These are phyloP conservation scores for Allantophomopsis cytisporea DNA, from an alignment of 2,329 filamentous ascomycete genomes.

Conservation along the genomic window DNA sequence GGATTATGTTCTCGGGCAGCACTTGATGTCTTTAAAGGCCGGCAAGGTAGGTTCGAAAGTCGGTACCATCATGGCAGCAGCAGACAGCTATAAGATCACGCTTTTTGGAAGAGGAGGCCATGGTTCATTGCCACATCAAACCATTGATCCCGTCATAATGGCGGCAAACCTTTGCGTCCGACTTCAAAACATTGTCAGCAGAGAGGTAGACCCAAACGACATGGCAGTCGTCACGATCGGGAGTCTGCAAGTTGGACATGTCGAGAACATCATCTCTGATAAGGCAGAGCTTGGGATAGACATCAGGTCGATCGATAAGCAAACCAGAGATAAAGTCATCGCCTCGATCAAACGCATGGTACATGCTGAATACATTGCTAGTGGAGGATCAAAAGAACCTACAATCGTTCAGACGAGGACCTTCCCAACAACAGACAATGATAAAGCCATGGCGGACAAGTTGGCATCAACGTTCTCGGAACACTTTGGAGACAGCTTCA, in stretches of 20 bases:
- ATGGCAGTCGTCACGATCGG: constrained; percentile 28
- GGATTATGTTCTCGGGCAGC: constrained; percentile 39
- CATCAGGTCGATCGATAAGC: constrained; percentile 20
- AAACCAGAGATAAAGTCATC: constrained; percentile 20
- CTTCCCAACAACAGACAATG: constrained; percentile 11
- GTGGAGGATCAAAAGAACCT: constrained; percentile 16
- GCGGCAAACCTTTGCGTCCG: constrained; percentile 25
- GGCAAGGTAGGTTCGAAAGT: constrained; percentile 19
- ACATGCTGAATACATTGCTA: constrained; percentile 36
- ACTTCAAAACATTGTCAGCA: constrained; percentile 24
- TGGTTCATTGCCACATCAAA: constrained; percentile 25
- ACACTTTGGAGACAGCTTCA: constrained; percentile 9
- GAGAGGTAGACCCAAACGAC: constrained; percentile 24
- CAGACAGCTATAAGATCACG: constrained; percentile 22
- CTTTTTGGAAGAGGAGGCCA: constrained; percentile 29
- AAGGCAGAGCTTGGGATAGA: constrained; percentile 24
- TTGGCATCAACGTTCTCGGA: constrained; percentile 6
- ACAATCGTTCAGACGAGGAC: constrained; percentile 6
- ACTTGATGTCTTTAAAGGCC: constrained; percentile 29
- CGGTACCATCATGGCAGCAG: constrained; percentile 20
- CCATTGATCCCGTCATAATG: constrained; percentile 32
- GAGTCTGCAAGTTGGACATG: constrained; percentile 25
- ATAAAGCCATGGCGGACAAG: constrained; percentile 5
- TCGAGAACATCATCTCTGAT: constrained; percentile 31
- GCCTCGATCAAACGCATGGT: constrained; percentile 27